These are phyloP conservation scores for Jaltomata sinuosa DNA, from an alignment of 257 asterid species.

Conservation along the genomic window DNA sequence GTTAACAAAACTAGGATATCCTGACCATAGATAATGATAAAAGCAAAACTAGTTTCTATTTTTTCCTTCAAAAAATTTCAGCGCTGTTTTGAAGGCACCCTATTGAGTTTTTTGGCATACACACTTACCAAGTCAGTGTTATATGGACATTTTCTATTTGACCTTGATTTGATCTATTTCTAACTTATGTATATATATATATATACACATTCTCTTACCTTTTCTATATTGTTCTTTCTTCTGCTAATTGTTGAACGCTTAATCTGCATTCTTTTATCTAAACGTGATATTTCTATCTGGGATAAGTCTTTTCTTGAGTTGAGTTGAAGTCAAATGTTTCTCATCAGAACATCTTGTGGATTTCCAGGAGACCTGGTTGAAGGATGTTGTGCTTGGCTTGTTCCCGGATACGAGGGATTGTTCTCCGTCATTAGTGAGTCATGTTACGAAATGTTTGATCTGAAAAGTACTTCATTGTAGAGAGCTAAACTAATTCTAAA, in stretches of 20 bases:
- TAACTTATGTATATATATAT: not conserved
- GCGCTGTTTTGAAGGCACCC: not conserved
- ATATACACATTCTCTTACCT: not conserved
- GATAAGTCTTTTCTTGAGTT: constrained; percentile 3
- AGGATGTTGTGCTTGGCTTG: constrained; percentile 69
- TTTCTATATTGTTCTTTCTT: not conserved
- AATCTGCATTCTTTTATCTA: not conserved
- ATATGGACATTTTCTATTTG: not conserved
- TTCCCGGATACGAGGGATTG: constrained; percentile 88
- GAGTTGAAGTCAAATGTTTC: not conserved
- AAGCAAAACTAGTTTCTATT: not conserved
- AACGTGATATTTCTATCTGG: not conserved
- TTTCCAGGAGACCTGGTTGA: constrained; percentile 84
- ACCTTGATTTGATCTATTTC: not conserved
- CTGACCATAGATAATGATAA: not conserved
- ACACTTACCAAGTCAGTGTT: not conserved
- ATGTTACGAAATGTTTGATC: not conserved
- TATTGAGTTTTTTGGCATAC: not conserved
- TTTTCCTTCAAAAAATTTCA: not conserved
- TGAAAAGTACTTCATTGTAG: not conserved
- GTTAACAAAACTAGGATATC: not conserved
- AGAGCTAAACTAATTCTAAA: constrained; percentile 10
- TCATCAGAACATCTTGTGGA: constrained; percentile 9
- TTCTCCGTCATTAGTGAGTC: constrained; percentile 70
- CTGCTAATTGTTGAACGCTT: not conserved